phyloP scores from a whole-genome alignment of 1,284 basidiomycete genomes.

The Coniferiporia weirii region DNA sequence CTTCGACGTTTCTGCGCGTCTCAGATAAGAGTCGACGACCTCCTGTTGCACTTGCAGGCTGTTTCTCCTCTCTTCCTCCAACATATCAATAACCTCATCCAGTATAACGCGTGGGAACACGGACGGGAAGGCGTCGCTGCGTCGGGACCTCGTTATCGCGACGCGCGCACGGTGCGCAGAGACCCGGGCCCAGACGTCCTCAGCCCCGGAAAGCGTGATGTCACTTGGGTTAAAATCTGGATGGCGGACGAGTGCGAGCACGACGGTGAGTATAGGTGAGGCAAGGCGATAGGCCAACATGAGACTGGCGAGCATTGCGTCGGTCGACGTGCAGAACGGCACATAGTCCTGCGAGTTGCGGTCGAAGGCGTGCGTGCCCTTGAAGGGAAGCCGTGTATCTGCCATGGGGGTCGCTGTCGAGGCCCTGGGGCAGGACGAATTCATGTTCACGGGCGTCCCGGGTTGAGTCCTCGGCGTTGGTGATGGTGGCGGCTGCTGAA shows the following conservation, averaged over 20 bases:
- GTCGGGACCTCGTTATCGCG: neutral
- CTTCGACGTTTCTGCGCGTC: conserved; percentile 2
- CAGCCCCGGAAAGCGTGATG: conserved; percentile 14
- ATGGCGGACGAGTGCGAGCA: conserved; percentile 17
- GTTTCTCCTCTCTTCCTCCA: conserved; percentile 10
- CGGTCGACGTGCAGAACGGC: conserved; percentile 15
- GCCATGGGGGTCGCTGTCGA: neutral
- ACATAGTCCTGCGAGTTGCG: conserved; percentile 16
- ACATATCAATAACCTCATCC: conserved; percentile 13
- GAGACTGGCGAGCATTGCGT: conserved; percentile 19
- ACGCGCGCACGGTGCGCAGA: conserved; percentile 4
- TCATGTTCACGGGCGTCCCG: neutral
- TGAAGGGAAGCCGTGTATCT: conserved; percentile 16
- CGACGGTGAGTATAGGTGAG: conserved; percentile 15
- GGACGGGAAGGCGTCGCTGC: neutral
- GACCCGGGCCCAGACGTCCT: conserved; percentile 15
- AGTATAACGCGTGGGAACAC: conserved; percentile 12
- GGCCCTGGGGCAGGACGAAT: neutral
- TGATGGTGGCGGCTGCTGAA: neutral
- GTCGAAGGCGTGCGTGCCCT: conserved; percentile 13
- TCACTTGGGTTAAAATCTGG: conserved; percentile 16
- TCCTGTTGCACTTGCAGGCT: conserved; percentile 8
- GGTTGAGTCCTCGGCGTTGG: neutral
- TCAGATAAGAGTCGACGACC: conserved; percentile 5
- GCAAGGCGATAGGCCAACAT: conserved; percentile 18